Percentiles rank a stretch among this genome's conserved stretches.
These are phyloP conservation scores for Halophytophthora batemanensis DNA, from an alignment of 352 stramenopile species.

Conservation along the genomic window DNA sequence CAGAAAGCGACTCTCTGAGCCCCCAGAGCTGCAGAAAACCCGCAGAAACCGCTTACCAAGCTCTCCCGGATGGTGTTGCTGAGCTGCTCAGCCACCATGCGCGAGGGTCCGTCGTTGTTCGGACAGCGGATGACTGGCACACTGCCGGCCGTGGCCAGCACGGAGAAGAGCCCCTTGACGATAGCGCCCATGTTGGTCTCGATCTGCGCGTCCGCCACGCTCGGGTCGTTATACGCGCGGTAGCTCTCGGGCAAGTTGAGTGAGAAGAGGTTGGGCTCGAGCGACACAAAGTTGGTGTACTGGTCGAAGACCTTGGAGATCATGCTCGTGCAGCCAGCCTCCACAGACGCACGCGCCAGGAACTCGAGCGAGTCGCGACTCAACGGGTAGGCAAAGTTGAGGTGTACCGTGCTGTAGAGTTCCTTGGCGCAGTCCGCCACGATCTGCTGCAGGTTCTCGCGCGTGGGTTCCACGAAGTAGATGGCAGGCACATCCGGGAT, in stretches of 20 bases:
- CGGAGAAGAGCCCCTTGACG: conserved; percentile 88
- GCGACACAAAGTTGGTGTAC: conserved; percentile 96
- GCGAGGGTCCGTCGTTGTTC: conserved; percentile 90
- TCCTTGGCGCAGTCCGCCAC: conserved; percentile 91
- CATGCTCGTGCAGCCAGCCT: conserved; percentile 76
- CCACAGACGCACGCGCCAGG: conserved; percentile 78
- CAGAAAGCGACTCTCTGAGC: neutral
- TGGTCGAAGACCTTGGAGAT: conserved; percentile 97
- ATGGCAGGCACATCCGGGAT: conserved; percentile 97
- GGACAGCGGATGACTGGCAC: conserved; percentile 96
- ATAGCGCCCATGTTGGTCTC: conserved; percentile 72
- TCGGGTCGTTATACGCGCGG: conserved; percentile 91
- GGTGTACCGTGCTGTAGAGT: conserved; percentile 91
- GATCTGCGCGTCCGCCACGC: conserved; percentile 71
- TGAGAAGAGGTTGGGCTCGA: conserved; percentile 95
- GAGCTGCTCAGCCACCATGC: conserved; percentile 96
- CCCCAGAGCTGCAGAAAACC: neutral
- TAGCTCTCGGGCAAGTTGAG: conserved; percentile 94
- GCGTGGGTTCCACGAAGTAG: conserved; percentile 96
- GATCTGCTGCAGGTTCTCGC: conserved; percentile 94
- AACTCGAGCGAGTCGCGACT: conserved; percentile 84
- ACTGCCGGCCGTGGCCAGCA: conserved; percentile 90
- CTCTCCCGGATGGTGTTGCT: conserved; percentile 78
- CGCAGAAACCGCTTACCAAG: conserved; percentile 29
- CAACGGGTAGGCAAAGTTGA: conserved; percentile 94